A percentile compares a stretch with the other conserved stretches of the same genome.
phyloP scores from a whole-genome alignment of 345 rosid species.

The Stellera chamaejasme region DNA sequence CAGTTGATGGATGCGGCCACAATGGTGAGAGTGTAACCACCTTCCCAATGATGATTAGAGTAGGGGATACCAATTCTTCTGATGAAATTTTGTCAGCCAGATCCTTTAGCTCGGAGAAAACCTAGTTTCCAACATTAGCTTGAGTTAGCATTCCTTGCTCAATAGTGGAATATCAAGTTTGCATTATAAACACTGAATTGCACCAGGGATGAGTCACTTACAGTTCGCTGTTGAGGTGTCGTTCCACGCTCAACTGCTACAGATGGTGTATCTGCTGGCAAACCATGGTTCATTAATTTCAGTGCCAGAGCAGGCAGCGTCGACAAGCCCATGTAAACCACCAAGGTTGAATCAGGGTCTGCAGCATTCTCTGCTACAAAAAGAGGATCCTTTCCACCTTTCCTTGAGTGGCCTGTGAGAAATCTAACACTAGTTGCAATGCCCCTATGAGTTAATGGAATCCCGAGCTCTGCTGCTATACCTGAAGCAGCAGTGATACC shows the following conservation, averaged over 20 bases:
- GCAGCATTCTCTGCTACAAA: slow-evolving; percentile 89
- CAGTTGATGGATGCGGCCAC: slow-evolving; percentile 46
- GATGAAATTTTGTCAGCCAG: slow-evolving; percentile 53
- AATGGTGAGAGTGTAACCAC: slow-evolving; percentile 87
- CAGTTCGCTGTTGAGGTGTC: slow-evolving; percentile 69
- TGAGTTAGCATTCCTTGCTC: background rate
- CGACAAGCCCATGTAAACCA: slow-evolving; percentile 92
- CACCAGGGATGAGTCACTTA: slow-evolving; percentile 20
- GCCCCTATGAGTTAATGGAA: slow-evolving; percentile 93
- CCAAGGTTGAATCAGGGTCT: slow-evolving; percentile 85
- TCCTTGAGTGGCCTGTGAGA: slow-evolving; percentile 88
- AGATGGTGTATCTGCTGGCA: slow-evolving; percentile 75
- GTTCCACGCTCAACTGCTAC: slow-evolving; percentile 91
- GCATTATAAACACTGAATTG: no score
- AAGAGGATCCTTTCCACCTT: slow-evolving; percentile 78
- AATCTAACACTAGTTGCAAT: slow-evolving; percentile 83
- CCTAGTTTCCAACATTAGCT: slow-evolving; percentile 30
- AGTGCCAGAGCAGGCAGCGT: slow-evolving; percentile 81
- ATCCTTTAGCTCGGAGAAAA: slow-evolving; percentile 70
- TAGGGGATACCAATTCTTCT: slow-evolving; percentile 67
- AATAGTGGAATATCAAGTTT: no score
- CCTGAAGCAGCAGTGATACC: slow-evolving; percentile 99
- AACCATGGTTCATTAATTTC: slow-evolving; percentile 81
- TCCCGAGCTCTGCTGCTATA: slow-evolving; percentile 88
- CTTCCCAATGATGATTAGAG: slow-evolving; percentile 77